Evolutionary conservation across 129 eudicot genomes (phyloP).

Genomic region (Solidago caesia): DNA sequence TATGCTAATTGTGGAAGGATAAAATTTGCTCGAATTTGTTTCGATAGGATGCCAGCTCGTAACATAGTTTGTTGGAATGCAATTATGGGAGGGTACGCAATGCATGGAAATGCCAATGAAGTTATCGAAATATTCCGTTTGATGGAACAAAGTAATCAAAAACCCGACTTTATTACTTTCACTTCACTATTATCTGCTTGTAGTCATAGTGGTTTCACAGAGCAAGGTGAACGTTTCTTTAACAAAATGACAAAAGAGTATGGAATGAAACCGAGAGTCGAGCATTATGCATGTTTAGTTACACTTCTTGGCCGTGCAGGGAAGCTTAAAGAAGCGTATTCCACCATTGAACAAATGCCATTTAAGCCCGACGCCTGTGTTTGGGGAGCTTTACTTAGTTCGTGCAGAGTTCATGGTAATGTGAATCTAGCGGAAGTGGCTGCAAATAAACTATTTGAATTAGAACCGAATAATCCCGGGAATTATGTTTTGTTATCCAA

Average conservation of each 20-base stretch:
- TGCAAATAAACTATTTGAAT: slow-evolving; percentile 58
- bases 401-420: slow-evolving; percentile 71
- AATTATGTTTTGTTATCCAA: slow-evolving; percentile 81
- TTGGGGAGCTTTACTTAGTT: slow-evolving; percentile 94
- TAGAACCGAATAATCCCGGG: slow-evolving; percentile 87
- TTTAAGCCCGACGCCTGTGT: slow-evolving; percentile 85
- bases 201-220: slow-evolving; percentile 79
- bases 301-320: slow-evolving; percentile 89
- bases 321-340: slow-evolving; percentile 74
- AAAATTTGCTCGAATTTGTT: slow-evolving; percentile 45
- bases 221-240: slow-evolving; percentile 64
- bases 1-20: slow-evolving; percentile 92
- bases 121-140: slow-evolving; percentile 55
- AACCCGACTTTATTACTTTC: slow-evolving; percentile 73
- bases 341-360: slow-evolving; percentile 66
- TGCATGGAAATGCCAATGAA: slow-evolving; percentile 67
- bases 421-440: slow-evolving; percentile 65
- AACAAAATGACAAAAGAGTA: slow-evolving; percentile 53
- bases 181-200: slow-evolving; percentile 81
- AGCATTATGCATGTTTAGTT: slow-evolving; percentile 89
- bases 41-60: slow-evolving; percentile 48
- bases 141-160: slow-evolving; percentile 54
- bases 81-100: slow-evolving; percentile 76
- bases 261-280: slow-evolving; percentile 63
- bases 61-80: slow-evolving; percentile 84